Conservation (phyloP, 2,329 filamentous ascomycete species). For the Trichoderma sp. region DNA sequence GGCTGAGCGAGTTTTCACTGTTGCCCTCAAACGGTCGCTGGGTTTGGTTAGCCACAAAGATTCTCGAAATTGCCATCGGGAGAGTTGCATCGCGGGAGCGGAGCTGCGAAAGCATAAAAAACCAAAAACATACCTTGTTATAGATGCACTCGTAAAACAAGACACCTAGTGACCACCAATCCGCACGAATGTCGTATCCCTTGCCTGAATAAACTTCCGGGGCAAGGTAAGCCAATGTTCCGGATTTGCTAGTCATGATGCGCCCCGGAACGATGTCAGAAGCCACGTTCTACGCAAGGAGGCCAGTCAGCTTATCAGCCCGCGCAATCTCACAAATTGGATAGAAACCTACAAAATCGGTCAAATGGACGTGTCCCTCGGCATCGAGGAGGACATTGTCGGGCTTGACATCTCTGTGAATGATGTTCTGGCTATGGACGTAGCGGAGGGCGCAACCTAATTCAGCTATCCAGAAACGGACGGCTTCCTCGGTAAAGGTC, state of each 20-base stretch:
- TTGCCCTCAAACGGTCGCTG: conserved; percentile 92
- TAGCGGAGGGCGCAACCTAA: conserved; percentile 88
- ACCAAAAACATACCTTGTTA: conserved; percentile 70
- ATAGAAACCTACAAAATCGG: conserved; percentile 77
- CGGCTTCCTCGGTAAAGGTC: conserved; percentile 95
- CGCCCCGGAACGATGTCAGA: conserved; percentile 86
- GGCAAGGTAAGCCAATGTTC: conserved; percentile 91
- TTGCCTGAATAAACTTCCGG: conserved; percentile 92
- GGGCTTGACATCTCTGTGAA: conserved; percentile 88
- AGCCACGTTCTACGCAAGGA: conserved; percentile 75
- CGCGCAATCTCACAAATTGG: background rate
- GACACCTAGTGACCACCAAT: conserved; percentile 98
- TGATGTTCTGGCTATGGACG: conserved; percentile 82
- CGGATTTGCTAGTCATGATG: conserved; percentile 89
- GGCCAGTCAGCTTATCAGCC: conserved; percentile 26
- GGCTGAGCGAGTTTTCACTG: conserved; percentile 76
- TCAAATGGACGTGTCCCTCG: conserved; percentile 93
- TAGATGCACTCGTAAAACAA: conserved; percentile 99
- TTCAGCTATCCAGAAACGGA: conserved; percentile 96
- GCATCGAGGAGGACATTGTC: conserved; percentile 88
- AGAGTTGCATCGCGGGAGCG: background rate
- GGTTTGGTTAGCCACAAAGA: background rate
- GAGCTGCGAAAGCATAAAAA: background rate
- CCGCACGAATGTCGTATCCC: conserved; percentile 86
- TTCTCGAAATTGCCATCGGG: background rate